Evolutionary conservation across 805 yeast genomes (phyloP).

Genomic region (Schwanniomyces sp.): DNA sequence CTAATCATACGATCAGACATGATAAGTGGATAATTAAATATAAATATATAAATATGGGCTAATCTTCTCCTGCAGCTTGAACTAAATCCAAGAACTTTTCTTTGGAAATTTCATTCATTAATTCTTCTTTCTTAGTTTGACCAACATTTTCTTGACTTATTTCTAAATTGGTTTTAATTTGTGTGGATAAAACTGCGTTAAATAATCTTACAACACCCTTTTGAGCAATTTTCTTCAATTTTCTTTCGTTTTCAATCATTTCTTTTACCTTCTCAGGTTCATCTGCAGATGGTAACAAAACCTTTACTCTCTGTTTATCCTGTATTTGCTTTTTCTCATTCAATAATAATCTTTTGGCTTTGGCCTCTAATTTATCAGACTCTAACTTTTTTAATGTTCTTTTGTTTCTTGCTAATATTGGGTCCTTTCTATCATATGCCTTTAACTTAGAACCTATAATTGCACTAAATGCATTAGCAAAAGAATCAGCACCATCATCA

Average conservation of each 20-base stretch:
- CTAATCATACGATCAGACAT: not conserved
- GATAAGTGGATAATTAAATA: not conserved
- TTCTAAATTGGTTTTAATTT: slow-evolving; percentile 56
- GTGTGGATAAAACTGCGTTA: slow-evolving; percentile 82
- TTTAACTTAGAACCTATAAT: slow-evolving; percentile 82
- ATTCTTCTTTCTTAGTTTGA: slow-evolving; percentile 53
- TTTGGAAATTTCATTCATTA: slow-evolving; percentile 78
- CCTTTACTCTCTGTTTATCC: slow-evolving; percentile 65
- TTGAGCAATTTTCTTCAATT: slow-evolving; percentile 78
- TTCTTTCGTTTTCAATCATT: slow-evolving; percentile 64
- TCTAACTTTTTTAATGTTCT: slow-evolving; percentile 70
- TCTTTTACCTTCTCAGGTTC: slow-evolving; percentile 58
- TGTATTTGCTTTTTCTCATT: slow-evolving; percentile 69
- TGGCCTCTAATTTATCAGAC: slow-evolving; percentile 75
- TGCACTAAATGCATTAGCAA: slow-evolving; percentile 81
- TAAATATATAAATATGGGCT: not conserved
- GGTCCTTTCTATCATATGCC: slow-evolving; percentile 86
- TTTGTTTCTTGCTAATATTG: slow-evolving; percentile 85
- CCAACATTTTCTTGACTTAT: slow-evolving; percentile 46
- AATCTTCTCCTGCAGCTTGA: slow-evolving; percentile 64
- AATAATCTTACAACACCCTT: slow-evolving; percentile 82
- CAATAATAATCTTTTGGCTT: slow-evolving; percentile 70
- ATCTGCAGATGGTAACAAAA: slow-evolving; percentile 62
- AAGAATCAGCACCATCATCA: slow-evolving; percentile 72
- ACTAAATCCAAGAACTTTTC: slow-evolving; percentile 88